Evolutionary conservation across 1,139 yeast species (phyloP), one percentile per base, ranked within the genome.

Genomic region (Martiniozyma asiatica): DNA sequence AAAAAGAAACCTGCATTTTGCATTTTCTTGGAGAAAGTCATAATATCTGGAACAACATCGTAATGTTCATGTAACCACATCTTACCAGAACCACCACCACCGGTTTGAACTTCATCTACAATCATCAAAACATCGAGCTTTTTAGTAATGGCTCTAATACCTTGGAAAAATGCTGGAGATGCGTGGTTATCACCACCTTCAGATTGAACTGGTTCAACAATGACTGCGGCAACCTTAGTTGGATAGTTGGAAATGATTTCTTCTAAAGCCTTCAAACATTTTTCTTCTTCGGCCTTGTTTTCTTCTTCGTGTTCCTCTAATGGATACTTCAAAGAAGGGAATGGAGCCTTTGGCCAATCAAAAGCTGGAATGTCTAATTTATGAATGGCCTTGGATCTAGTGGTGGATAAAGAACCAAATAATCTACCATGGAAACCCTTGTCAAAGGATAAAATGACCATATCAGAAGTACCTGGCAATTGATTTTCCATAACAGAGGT

Each of bases 111-210:
- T 58, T 79, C 92, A 51, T 80, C 92, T 37, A 78, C 71, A 43
- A 80, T 80, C 61, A 79, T 58, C 42, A 77, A 63, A 31, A 79
- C 71, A 36, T 70, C 78, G 55, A 76, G 60, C 51, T 74, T 70
- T 51, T 70, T 56, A 36, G 89, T 76, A 44, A 80, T 54, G 43
- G 73, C 76, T 53, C 87, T 73, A 43, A 79, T 61, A 26, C 82
- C 80, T 56, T 77, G 87, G 77, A 79, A 78, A 58, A 77, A 80
- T 24, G 58, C 67, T 18, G 70, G 64, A 24, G 84, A 72, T 10
- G 80, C 92, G 51, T 79, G 93, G 63, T 78, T 78, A 57, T 79
- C 92, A 52, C 92, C 92, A 52, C 92, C 92, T 59, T 79, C 92
- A 21, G 87, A 73, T 57, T 79, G 92, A 40, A 80, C 73, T 39